Evolutionary conservation across 495 filamentous ascomycete genomes (phyloP).

Genomic region (Corynascus novoguineensis): DNA sequence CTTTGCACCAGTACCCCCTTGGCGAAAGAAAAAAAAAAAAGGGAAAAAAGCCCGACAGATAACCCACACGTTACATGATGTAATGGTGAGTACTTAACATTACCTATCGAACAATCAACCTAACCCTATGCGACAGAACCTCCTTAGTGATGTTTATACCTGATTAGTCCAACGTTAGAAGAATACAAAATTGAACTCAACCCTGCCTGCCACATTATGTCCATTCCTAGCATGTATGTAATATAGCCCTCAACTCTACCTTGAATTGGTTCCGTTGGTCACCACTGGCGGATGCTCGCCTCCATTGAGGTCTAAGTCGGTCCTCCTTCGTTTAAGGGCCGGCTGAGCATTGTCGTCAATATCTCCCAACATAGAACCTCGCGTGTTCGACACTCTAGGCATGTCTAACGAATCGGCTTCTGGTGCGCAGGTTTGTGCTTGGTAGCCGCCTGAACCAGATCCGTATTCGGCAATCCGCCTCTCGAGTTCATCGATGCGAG

Average conservation of each 20-base stretch:
- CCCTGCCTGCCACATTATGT: background rate
- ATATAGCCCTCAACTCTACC: background rate
- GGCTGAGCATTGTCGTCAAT: background rate
- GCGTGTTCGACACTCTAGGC: background rate
- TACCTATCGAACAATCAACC: too few species aligned
- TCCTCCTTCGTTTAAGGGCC: constrained; percentile 3
- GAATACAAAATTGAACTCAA: too few species aligned
- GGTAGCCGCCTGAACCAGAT: background rate
- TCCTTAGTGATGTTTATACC: too few species aligned
- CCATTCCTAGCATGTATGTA: background rate
- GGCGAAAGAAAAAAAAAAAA: too few species aligned
- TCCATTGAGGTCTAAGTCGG: background rate
- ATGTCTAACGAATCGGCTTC: background rate
- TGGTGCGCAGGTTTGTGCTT: background rate
- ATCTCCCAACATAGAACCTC: too few species aligned
- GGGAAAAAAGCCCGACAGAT: too few species aligned
- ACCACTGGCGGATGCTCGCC: background rate
- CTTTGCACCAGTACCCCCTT: too few species aligned
- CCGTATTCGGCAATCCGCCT: too few species aligned
- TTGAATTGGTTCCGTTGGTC: background rate
- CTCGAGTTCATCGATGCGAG: background rate
- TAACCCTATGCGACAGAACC: too few species aligned
- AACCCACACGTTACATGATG: too few species aligned
- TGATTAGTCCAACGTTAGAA: too few species aligned
- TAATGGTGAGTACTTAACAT: too few species aligned